A percentile compares a stretch with the other conserved stretches of the same genome.
Evolutionary conservation across 176 grass and related monocot genomes (phyloP).

Genomic region (Juncus inflexus): DNA sequence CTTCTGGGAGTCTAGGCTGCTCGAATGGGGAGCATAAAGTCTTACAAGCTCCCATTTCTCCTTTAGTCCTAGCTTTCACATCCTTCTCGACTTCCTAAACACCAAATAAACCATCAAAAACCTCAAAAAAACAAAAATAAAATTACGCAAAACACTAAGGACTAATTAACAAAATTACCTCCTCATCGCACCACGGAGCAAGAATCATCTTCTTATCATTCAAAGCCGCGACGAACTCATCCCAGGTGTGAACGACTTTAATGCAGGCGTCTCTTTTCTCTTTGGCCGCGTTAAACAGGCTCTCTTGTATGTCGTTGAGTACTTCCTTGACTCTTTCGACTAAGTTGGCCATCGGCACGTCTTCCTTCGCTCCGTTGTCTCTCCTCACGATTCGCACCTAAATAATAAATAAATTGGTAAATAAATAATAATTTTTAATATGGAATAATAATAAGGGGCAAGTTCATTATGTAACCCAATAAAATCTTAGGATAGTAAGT

Average conservation of each 20-base stretch:
- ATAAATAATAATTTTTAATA: too few relatives aligned
- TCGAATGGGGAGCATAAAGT: constrained; percentile 39
- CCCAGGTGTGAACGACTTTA: constrained; percentile 66
- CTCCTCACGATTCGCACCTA: constrained; percentile 69
- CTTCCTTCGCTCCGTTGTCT: constrained; percentile 77
- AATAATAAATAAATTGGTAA: too few relatives aligned
- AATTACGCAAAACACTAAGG: too few relatives aligned
- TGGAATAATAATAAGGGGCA: too few relatives aligned
- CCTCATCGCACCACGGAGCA: constrained; percentile 25
- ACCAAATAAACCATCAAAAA: too few relatives aligned
- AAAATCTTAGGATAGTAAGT: too few relatives aligned
- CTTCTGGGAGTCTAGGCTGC: constrained; percentile 34
- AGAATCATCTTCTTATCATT: constrained; percentile 27
- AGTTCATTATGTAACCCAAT: too few relatives aligned
- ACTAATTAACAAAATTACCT: too few relatives aligned
- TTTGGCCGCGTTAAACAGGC: constrained; percentile 71
- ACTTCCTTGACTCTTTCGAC: constrained; percentile 59
- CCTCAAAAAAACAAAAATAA: too few relatives aligned
- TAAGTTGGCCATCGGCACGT: constrained; percentile 54
- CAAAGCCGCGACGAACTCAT: constrained; percentile 41
- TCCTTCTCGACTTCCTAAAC: constrained; percentile 47
- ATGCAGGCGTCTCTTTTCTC: constrained; percentile 79
- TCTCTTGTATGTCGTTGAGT: constrained; percentile 54
- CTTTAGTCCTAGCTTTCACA: constrained; percentile 40
- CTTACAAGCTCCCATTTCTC: constrained; percentile 37